phyloP scores from a whole-genome alignment of 352 stramenopile species.

The Pythium plurisporium region DNA sequence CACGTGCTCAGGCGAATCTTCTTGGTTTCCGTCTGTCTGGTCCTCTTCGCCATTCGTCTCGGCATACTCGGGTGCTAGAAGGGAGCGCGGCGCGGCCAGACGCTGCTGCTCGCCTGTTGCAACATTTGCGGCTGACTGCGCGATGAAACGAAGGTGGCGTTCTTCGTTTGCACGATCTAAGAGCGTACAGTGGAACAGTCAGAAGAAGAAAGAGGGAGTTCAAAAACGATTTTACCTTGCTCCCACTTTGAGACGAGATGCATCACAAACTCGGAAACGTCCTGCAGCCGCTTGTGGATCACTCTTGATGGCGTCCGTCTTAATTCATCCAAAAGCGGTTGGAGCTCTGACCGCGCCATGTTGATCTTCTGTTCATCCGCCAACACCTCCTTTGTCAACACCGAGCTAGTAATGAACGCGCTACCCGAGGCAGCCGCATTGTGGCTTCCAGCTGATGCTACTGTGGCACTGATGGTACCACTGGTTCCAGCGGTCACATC shows the following conservation, averaged over 20 bases:
- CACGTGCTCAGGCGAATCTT: background rate
- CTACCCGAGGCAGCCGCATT: background rate
- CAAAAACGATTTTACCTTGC: conserved; percentile 33
- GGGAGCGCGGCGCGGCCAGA: conserved; percentile 3
- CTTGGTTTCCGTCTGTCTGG: conserved; percentile 4
- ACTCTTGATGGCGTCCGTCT: conserved; percentile 51
- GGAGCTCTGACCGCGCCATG: conserved; percentile 53
- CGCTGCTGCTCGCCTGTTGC: conserved; percentile 3
- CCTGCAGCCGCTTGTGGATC: conserved; percentile 70
- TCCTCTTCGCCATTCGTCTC: conserved; percentile 1
- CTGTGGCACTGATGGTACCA: background rate
- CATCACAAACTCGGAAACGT: conserved; percentile 73
- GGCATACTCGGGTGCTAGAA: conserved; percentile 3
- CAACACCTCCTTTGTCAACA: conserved; percentile 35
- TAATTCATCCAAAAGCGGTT: conserved; percentile 59
- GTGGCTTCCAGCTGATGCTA: background rate
- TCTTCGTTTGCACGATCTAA: conserved; percentile 23
- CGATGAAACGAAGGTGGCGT: conserved; percentile 21
- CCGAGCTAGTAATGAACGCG: conserved; percentile 5
- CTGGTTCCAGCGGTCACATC: background rate
- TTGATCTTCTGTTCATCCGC: conserved; percentile 57
- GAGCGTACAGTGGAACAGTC: background rate
- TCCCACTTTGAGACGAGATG: conserved; percentile 69
- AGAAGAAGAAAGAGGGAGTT: background rate
- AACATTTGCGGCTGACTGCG: conserved; percentile 13